phyloP scores from a whole-genome alignment of 345 rosid species.

The Camelina sativa region DNA sequence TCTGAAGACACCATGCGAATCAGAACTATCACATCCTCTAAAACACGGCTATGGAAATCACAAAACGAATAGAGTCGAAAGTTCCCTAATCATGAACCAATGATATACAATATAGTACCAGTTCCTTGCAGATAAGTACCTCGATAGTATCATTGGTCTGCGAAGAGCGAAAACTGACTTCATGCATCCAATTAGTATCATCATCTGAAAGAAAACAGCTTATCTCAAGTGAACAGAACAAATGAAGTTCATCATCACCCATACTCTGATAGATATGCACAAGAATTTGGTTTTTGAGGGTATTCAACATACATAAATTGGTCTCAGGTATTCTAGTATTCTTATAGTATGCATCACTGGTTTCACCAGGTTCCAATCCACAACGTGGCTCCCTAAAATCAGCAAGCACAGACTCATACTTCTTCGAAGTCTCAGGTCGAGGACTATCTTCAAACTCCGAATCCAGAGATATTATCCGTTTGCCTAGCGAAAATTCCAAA shows the following conservation, averaged over 20 bases:
- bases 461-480: slow-evolving; percentile 65
- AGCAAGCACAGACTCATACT: slow-evolving; percentile 39
- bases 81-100: background rate
- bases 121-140: slow-evolving; percentile 43
- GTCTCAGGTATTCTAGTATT: slow-evolving; percentile 13
- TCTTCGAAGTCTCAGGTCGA: slow-evolving; percentile 43
- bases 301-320: slow-evolving; percentile 32
- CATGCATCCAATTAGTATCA: slow-evolving; percentile 41
- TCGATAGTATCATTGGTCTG: slow-evolving; percentile 44
- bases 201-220: slow-evolving; percentile 35
- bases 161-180: slow-evolving; percentile 39
- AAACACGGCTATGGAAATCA: background rate
- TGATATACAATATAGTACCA: slow-evolving; percentile 15
- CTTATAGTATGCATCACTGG: slow-evolving; percentile 26
- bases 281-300: background rate
- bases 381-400: slow-evolving; percentile 31
- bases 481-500: slow-evolving; percentile 46
- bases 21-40: background rate
- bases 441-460: slow-evolving; percentile 66
- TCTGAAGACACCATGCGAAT: background rate
- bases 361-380: slow-evolving; percentile 41
- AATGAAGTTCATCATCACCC: slow-evolving; percentile 5
- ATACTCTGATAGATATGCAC: background rate
- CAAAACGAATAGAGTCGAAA: slow-evolving; percentile 4
- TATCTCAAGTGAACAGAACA: background rate